These are phyloP conservation scores for Scedosporium boydii DNA, from an alignment of 2,329 filamentous ascomycete species.

Conservation along the genomic window DNA sequence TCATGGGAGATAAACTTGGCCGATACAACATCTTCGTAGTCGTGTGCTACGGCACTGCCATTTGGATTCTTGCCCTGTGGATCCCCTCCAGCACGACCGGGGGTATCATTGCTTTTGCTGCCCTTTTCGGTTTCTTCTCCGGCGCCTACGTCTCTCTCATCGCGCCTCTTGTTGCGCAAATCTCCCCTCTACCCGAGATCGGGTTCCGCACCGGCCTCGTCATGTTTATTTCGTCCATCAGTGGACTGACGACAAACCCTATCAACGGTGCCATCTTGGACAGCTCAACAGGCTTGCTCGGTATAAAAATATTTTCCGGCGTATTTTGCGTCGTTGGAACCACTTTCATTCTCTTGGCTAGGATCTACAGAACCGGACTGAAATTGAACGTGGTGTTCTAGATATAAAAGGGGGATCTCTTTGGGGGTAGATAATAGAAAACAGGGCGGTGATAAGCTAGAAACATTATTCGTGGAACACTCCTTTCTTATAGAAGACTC, in stretches of 20 bases:
- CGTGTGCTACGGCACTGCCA: conserved; percentile 30
- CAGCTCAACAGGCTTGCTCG: conserved; percentile 18
- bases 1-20: conserved; percentile 25
- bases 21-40: conserved; percentile 33
- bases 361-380: conserved; percentile 17
- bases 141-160: conserved; percentile 30
- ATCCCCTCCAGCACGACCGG: conserved; percentile 21
- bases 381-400: conserved; percentile 17
- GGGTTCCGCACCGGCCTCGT: conserved; percentile 35
- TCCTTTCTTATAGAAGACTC: too few relatives aligned
- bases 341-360: conserved; percentile 14
- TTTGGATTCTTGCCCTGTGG: conserved; percentile 32
- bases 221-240: conserved; percentile 45
- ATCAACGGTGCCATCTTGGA: conserved; percentile 39
- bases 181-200: conserved; percentile 41
- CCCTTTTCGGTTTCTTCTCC: conserved; percentile 31
- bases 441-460: too few relatives aligned
- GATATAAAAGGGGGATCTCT: not conserved
- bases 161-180: conserved; percentile 33
- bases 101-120: conserved; percentile 27
- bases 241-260: conserved; percentile 46
- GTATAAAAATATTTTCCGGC: conserved; percentile 27
- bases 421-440: too few relatives aligned
- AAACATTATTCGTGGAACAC: too few relatives aligned
- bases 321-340: conserved; percentile 21